A percentile compares a stretch with the other conserved stretches of the same genome.
Conservation (phyloP, 1,139 yeast species). For the Debaryomycetaceae sp. region DNA sequence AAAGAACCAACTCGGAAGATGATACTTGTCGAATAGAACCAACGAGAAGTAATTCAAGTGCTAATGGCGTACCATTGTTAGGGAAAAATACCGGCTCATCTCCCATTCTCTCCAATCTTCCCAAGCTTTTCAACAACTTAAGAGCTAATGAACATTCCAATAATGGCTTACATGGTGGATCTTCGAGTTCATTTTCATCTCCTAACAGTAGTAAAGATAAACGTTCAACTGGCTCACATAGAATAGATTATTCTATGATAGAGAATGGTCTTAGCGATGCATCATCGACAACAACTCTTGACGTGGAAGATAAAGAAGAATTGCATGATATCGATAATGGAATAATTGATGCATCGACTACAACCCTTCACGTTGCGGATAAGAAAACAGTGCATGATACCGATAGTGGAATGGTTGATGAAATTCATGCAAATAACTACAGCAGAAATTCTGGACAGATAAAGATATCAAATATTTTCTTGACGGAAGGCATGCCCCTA, state of each 20-base stretch:
- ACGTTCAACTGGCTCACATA: not conserved
- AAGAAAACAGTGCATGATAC: not conserved
- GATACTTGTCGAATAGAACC: not conserved
- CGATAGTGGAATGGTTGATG: not conserved
- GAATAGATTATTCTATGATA: not conserved
- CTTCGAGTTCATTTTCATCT: not conserved
- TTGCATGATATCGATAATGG: not conserved
- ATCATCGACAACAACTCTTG: not conserved
- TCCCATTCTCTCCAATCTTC: constrained; percentile 24
- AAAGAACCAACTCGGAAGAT: not conserved
- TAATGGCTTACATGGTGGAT: not conserved
- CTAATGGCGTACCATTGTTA: not conserved
- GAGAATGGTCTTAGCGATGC: not conserved
- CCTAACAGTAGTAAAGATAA: not conserved
- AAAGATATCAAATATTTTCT: constrained; percentile 18
- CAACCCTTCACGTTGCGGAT: not conserved
- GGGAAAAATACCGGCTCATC: constrained; percentile 8
- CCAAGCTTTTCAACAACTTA: constrained; percentile 18
- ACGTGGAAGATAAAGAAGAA: too few species aligned
- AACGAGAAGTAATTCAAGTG: not conserved
- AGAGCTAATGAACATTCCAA: constrained; percentile 19
- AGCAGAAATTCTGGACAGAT: constrained; percentile 10
- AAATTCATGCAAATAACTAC: constrained; percentile 2
- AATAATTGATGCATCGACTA: not conserved
- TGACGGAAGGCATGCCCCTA: constrained; percentile 47